These are phyloP conservation scores for Quercus phellos DNA, from an alignment of 331 rosid genomes.

Conservation along the genomic window DNA sequence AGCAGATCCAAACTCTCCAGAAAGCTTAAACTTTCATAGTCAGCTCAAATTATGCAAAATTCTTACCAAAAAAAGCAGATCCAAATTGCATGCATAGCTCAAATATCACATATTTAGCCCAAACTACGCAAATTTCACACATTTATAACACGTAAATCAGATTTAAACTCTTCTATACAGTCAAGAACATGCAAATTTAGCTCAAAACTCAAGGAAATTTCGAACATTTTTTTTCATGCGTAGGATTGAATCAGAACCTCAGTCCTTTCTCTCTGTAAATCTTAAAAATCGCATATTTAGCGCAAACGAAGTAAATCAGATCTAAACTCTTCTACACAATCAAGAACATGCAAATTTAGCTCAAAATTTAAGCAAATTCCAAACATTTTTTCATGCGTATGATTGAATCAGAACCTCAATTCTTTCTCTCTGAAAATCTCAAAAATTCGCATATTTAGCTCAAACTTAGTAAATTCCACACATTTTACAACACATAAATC, in stretches of 20 bases:
- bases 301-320: neutral
- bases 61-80: neutral
- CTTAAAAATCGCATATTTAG: neutral
- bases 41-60: slow-evolving; percentile 6
- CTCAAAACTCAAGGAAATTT: neutral
- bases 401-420: neutral
- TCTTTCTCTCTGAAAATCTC: neutral
- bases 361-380: neutral
- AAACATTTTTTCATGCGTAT: neutral
- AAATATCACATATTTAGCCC: neutral
- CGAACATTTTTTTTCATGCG: neutral
- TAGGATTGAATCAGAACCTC: neutral
- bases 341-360: neutral
- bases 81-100: neutral
- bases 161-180: neutral
- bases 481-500: neutral
- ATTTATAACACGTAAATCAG: neutral
- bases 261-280: neutral
- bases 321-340: neutral
- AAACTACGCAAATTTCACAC: neutral
- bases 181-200: neutral
- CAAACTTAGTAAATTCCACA: neutral
- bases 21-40: neutral
- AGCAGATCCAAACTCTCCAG: neutral
- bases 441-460: neutral